Evolutionary conservation across 257 asterid genomes (phyloP), one percentile per base, ranked within the genome.

Genomic region (Phtheirospermum japonicum): DNA sequence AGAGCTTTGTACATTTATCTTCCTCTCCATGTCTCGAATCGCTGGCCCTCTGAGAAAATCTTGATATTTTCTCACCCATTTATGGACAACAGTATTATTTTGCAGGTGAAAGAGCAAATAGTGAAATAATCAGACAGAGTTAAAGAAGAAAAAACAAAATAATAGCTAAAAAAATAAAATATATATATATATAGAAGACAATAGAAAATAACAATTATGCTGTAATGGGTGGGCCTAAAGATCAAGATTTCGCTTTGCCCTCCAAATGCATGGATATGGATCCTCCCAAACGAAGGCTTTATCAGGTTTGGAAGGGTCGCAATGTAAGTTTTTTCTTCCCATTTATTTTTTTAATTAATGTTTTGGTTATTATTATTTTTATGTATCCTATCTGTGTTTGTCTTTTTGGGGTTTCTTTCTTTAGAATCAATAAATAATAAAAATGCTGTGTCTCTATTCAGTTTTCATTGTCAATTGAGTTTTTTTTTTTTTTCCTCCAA

Each of bases 231-330:
- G 84, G 81, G 74, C 64, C 71, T 34, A 69, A 71, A n/a, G 74
- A 64, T 72, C 80, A 68, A 59, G 82, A 75, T 80, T 23, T n/a
- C n/a, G n/a, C 73, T 79, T 79, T 71, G 66, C 72, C 76, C 75
- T 61, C 76, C 86, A 70, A 23, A 23, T 67, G 83, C 75, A 73
- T 54, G 59, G 49, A 64, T 75, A 40, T 40, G 51, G 88, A 74
- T 81, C 75, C 82, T 76, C 63, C 94, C 55, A 76, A 75, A 78
- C 80, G 14, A 61, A 81, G 95, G 80, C 84, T 86, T 59, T 86
- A 91, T 75, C 86, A 80, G 77, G 85, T 86, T 64, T 91, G 98
- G 98, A 80, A 71, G 76, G 98, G 98, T 66, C 92, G 95, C 53
- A 91, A 88, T 71, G 98, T 91, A 80, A 77, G 68, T 49, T 11